Conservation (phyloP, 1,284 basidiomycete genomes). For the Pholiota adiposa region DNA sequence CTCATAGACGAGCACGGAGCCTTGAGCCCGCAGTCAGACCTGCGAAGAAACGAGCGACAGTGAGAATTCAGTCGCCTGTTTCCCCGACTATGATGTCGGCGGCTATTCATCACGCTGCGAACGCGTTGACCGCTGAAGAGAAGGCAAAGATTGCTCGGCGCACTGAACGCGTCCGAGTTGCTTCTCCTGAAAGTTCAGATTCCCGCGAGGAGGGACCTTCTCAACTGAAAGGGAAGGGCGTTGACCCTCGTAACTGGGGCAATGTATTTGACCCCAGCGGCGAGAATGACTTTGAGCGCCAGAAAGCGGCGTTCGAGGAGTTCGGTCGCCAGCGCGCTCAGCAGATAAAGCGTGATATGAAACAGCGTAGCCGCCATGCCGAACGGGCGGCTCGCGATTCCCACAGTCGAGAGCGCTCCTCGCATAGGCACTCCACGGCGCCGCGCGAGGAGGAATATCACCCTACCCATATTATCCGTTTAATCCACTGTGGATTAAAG, state of each 20-base stretch:
- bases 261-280: conserved; percentile 9
- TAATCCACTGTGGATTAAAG: no score
- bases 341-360: no score
- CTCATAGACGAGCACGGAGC: background rate
- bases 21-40: background rate
- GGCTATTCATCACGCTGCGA: background rate
- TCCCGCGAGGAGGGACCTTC: conserved; percentile 14
- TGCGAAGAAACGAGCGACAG: background rate
- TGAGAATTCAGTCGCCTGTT: background rate
- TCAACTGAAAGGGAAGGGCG: conserved; percentile 25
- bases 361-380: no score
- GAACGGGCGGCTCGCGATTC: no score
- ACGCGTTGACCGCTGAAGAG: background rate
- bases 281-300: conserved; percentile 22
- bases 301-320: conserved; percentile 14
- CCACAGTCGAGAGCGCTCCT: no score
- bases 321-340: no score
- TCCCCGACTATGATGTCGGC: background rate
- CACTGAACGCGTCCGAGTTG: background rate
- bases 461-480: no score
- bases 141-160: background rate
- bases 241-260: conserved; percentile 32
- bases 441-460: no score
- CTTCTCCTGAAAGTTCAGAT: background rate
- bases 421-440: no score